Evolutionary conservation across 345 rosid genomes (phyloP), one percentile per base, ranked within the genome.

Genomic region (Cardamine resedifolia): DNA sequence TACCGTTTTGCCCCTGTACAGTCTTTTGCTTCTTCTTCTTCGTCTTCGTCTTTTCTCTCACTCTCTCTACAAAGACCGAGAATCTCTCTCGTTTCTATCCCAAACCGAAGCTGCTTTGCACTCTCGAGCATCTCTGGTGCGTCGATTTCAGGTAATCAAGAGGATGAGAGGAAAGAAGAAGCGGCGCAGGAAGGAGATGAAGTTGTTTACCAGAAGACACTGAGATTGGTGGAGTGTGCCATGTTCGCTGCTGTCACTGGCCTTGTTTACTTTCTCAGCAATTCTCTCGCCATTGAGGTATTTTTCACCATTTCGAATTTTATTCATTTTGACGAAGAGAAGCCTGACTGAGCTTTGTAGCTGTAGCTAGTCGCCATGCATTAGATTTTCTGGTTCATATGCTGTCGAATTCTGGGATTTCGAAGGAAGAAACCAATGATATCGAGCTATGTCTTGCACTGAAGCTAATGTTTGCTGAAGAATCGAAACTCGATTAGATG

Each of bases 231-330:
- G 31, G 98, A 94, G 68, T 94, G 98, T 67, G 83, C 97, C 50
- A 90, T 94, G 97, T 88, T 90, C 62, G 97, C 97, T 59, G 92
- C 97, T 24, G 87, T 86, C 33, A 84, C 96, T 18, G 96, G 96
- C 6, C 87, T 94, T 2, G 85, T 88, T 53, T 94, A 91, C 61
- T 88, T 94, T 70, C 83, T 88, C 85, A 91, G 98, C 90, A 91
- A 87, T 79, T 90, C 96, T 59, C 92, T 94, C 58, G 83, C 91
- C 21, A 82, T 94, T 69, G 98, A 94, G 97, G 98, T 90, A 3
- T 73, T 18, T 41, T 43, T 58, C 36, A 11, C 33, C 62, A 2
- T 65, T 48, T 55, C 20, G 6, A 55, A 5, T 58, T 49, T 59
- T 16, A 15, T 18, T 51, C 14, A 27, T 41, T 4, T 61, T 58